Evolutionary conservation across 2,329 filamentous ascomycete genomes (phyloP).

Genomic region (Fusarium compactum): DNA sequence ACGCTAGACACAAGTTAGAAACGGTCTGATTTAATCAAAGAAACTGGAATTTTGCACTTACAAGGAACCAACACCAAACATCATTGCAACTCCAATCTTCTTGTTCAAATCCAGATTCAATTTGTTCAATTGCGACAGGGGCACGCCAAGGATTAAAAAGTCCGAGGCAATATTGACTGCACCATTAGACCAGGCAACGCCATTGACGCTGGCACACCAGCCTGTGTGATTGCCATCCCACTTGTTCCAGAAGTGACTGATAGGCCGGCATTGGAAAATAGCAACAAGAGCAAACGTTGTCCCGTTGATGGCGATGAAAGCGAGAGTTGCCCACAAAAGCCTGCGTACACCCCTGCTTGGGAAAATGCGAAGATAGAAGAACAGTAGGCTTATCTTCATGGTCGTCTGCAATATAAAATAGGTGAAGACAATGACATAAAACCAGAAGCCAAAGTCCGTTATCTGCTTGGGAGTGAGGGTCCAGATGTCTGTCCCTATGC

Average conservation of each 20-base stretch:
- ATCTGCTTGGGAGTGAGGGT: background rate
- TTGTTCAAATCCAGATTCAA: constrained; percentile 16
- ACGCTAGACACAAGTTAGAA: background rate
- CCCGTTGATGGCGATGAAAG: background rate
- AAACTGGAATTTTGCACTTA: background rate
- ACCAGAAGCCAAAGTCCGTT: background rate
- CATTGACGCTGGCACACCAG: constrained; percentile 12
- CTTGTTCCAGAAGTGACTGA: constrained; percentile 18
- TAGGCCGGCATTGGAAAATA: constrained; percentile 10
- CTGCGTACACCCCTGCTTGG: background rate
- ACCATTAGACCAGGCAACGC: constrained; percentile 25
- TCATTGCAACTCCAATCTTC: constrained; percentile 5
- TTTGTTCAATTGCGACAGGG: background rate
- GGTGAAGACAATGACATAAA: background rate
- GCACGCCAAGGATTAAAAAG: constrained; percentile 6
- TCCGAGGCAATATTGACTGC: constrained; percentile 4
- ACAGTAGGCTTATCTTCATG: constrained; percentile 12
- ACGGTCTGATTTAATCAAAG: background rate
- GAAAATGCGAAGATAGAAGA: constrained; percentile 35
- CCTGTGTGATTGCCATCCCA: constrained; percentile 19
- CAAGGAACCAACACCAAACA: constrained; percentile 20
- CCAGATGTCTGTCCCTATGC: background rate
- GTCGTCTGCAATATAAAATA: background rate
- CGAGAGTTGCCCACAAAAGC: constrained; percentile 18
- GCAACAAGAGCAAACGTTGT: constrained; percentile 4